Evolutionary conservation across 192 early-diverging fungal genomes (phyloP).

Genomic region (Cladochytrium replicatum): DNA sequence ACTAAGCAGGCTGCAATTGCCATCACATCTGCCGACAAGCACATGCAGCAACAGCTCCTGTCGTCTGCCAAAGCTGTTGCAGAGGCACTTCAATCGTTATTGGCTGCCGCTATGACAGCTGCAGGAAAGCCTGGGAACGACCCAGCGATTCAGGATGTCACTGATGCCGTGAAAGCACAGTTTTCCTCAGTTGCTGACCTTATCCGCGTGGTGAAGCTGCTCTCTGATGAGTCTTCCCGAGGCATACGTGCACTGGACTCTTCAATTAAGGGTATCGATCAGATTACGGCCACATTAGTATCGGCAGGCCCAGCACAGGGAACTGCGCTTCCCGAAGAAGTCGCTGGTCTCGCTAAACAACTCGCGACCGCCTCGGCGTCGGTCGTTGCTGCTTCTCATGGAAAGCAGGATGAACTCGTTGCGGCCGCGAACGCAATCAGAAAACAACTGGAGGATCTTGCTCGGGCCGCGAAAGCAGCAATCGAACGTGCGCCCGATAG

Average conservation of each 20-base stretch:
- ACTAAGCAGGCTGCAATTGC: slow-evolving; percentile 30
- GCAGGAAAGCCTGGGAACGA: slow-evolving; percentile 17
- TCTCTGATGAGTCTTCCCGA: slow-evolving; percentile 36
- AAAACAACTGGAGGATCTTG: slow-evolving; percentile 34
- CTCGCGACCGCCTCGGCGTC: slow-evolving; percentile 33
- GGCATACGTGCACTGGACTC: slow-evolving; percentile 24
- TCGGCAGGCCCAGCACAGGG: slow-evolving; percentile 34
- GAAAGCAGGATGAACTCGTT: slow-evolving; percentile 35
- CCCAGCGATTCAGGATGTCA: slow-evolving; percentile 16
- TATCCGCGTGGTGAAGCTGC: slow-evolving; percentile 28
- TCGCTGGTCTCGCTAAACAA: slow-evolving; percentile 37
- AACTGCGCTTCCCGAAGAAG: slow-evolving; percentile 46
- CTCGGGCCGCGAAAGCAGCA: slow-evolving; percentile 40
- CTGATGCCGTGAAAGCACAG: slow-evolving; percentile 23
- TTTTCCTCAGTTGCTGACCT: slow-evolving; percentile 30
- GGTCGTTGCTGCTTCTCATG: slow-evolving; percentile 22
- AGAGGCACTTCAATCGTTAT: slow-evolving; percentile 29
- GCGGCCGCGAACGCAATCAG: slow-evolving; percentile 25
- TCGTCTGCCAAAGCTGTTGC: slow-evolving; percentile 25
- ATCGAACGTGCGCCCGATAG: slow-evolving; percentile 40
- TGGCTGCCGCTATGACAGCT: slow-evolving; percentile 18
- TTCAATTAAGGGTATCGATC: slow-evolving; percentile 6
- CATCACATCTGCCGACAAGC: slow-evolving; percentile 39
- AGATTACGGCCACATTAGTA: slow-evolving; percentile 3
- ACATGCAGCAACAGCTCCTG: slow-evolving; percentile 47